Conservation (phyloP, 169 alveolate species). For the Eimeria necatrix region DNA sequence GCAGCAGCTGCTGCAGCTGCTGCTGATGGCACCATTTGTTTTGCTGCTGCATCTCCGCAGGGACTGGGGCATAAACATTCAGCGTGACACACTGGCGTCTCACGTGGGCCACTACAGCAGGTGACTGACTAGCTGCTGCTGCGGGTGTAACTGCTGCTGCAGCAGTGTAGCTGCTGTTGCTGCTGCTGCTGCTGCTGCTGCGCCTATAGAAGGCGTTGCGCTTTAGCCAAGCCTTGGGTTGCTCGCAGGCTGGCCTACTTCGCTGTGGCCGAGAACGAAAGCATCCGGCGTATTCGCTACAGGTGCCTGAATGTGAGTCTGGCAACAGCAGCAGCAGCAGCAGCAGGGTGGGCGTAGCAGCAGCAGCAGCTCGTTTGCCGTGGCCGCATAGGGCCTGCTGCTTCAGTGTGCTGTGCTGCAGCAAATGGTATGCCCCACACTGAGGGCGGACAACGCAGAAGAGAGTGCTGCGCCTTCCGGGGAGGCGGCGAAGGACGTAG, state of each 20-base stretch:
- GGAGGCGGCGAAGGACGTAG: background rate
- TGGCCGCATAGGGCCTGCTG: conserved; percentile 12
- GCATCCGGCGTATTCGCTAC: conserved; percentile 90
- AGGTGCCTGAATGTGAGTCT: conserved; percentile 90
- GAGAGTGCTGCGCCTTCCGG: background rate
- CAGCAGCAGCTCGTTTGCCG: background rate
- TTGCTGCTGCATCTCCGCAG: conserved; percentile 84
- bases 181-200: background rate
- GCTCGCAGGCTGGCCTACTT: conserved; percentile 91
- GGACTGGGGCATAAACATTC: conserved; percentile 95
- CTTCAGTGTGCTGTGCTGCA: background rate
- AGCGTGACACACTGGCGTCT: conserved; percentile 95
- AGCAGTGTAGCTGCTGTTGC: background rate
- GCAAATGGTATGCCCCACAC: conserved; percentile 26
- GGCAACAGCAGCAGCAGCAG: background rate
- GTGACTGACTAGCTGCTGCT: background rate
- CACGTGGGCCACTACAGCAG: conserved; percentile 95
- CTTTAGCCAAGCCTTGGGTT: background rate
- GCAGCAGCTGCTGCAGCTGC: background rate
- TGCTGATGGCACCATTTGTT: background rate
- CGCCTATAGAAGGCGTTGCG: background rate
- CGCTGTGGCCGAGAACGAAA: conserved; percentile 94
- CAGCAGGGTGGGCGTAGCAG: background rate
- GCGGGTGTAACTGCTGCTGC: background rate
- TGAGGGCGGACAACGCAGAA: background rate